A percentile compares a stretch with the other conserved stretches of the same genome.
Conservation (phyloP, 148 eudicot species). For the Rhododendron vialii region DNA sequence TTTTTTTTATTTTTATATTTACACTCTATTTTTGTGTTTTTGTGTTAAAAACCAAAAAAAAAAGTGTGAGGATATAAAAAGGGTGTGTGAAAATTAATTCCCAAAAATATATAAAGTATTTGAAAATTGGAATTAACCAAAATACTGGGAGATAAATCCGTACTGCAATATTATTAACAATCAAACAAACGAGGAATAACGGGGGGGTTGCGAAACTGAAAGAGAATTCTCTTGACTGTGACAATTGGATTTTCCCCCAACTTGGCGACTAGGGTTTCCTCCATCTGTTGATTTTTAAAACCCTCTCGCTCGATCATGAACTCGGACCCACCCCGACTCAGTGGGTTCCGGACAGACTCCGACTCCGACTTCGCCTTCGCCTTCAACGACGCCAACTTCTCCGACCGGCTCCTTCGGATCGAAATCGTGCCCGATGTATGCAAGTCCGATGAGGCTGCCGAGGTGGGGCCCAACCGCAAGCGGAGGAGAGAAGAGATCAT, state of each 20-base stretch:
- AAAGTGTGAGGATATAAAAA: too few species aligned
- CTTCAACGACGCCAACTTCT: slow-evolving; percentile 66
- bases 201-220: background rate
- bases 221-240: background rate
- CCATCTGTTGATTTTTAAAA: background rate
- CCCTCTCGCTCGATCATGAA: background rate
- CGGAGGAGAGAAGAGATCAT: slow-evolving; percentile 51
- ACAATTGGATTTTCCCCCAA: background rate
- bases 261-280: background rate
- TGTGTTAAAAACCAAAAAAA: too few species aligned
- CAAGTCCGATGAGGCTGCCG: slow-evolving; percentile 27
- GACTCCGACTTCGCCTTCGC: slow-evolving; percentile 60
- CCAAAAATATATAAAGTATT: too few species aligned
- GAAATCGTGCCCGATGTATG: slow-evolving; percentile 54
- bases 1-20: too few species aligned
- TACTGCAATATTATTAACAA: background rate
- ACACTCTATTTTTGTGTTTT: too few species aligned
- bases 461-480: slow-evolving; percentile 45
- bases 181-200: background rate
- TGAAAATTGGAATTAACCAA: too few species aligned
- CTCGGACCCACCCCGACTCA: background rate
- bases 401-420: slow-evolving; percentile 58
- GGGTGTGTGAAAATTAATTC: too few species aligned
- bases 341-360: background rate
- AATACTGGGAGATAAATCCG: too few species aligned